Base-by-base conservation (phyloP, 352 stramenopile genomes). In the Globisporangium orthogonon region DNA sequence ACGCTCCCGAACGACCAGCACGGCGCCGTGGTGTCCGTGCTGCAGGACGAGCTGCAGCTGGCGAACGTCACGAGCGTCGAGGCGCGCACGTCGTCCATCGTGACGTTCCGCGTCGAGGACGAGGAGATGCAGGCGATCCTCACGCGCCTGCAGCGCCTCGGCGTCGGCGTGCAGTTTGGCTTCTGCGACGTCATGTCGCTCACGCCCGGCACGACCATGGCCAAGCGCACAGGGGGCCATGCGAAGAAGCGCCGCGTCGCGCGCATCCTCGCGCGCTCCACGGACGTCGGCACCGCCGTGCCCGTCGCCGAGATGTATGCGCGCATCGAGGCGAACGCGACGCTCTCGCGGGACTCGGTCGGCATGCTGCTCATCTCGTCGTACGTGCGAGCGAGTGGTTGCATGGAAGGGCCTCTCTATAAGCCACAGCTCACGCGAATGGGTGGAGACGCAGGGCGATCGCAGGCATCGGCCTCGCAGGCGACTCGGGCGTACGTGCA, bases 101-200 rank as follows among this genome's bases (percentile, higher is more conserved):
- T 94, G 63, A 91, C 78, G 52, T 94, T 91, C 66, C 79, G 81
- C 58, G 82, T 91, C 7, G 83, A 93, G 54, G 83, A 93, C 65
- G 77, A 79, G 51, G 77, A 93, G 61, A 91, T 93, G 83, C 81
- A 94, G 65, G 61, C 71, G 28, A 87, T 94, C 50, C 65, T 94
- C n/a, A 94, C 80, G 57, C 82, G 78, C 50, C 74, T 94, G 40
- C 82, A 94, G 65, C 67, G 68, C 50, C 86, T 91, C 72, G 83
- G 83, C 52, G 83, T 94, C 28, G 83, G 83, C 30, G 82, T 94
- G 37, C 77, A 91, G 62, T 94, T 91, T 56, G 83, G 83, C 50
- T 91, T 94, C 60, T 94, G 83, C 65, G 83, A 94, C 58, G 83
- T 94, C 71, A 94, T 94, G 83, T 91, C 79, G 56, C 77, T 91